A percentile compares a stretch with the other conserved stretches of the same genome.
phyloP scores from a whole-genome alignment of 371 early-diverging fungal species.

The Mortierella sp. region DNA sequence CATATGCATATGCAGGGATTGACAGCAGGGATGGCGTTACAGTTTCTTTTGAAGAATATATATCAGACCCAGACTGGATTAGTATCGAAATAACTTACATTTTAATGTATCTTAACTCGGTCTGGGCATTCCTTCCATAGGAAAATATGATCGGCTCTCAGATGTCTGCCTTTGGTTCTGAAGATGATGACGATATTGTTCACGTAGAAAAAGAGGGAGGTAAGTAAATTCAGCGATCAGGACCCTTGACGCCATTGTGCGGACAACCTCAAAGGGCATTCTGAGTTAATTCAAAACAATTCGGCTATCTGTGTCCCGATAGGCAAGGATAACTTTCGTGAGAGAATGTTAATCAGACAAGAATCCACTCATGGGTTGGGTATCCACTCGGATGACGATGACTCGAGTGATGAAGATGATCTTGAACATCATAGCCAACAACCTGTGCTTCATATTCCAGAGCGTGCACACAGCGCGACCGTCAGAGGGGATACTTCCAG shows the following conservation, averaged over 20 bases:
- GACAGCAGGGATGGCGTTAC: background rate
- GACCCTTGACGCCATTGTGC: background rate
- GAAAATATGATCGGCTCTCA: constrained; percentile 44
- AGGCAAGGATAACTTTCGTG: constrained; percentile 12
- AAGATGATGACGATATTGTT: constrained; percentile 55
- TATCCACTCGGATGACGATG: constrained; percentile 51
- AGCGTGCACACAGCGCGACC: constrained; percentile 1
- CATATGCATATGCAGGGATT: background rate
- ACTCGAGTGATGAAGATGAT: constrained; percentile 33
- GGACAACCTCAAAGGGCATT: background rate
- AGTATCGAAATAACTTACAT: background rate
- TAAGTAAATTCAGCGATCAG: background rate
- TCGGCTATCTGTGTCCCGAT: background rate
- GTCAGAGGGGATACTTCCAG: constrained; percentile 21
- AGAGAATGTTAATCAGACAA: constrained; percentile 26
- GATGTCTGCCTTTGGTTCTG: constrained; percentile 34
- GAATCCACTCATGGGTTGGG: constrained; percentile 41
- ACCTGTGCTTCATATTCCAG: background rate
- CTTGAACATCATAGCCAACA: constrained; percentile 10
- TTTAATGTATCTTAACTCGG: background rate
- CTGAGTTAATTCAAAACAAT: background rate
- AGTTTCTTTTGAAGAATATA: background rate
- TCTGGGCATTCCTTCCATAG: constrained; percentile 16
- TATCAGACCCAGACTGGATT: background rate
- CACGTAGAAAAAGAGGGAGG: constrained; percentile 36